Base-by-base conservation (phyloP, 345 rosid genomes). In the Populus nigra region DNA sequence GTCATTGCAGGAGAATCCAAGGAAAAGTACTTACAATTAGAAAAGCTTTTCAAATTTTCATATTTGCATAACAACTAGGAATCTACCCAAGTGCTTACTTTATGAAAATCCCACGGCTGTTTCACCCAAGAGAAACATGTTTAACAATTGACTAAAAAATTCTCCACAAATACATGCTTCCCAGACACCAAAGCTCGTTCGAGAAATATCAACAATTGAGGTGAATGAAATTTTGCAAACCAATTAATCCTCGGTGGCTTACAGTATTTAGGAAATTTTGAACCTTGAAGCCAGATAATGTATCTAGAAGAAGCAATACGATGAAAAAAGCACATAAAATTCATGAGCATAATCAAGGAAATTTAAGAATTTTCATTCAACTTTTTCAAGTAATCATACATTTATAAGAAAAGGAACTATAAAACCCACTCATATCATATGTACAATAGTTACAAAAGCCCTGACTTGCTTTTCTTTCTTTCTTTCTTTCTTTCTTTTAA, bases 341-440 rank as follows among this genome's bases (percentile, higher is more conserved):
- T 20, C 47, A 23, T 8, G 1, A 70, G 72, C 35, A 76, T 59
- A 23, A 59, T 71, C 72, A 80, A 70, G 27, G 7, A 35, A 47
- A 77, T 67, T 67, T 18, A 45, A 31, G 16, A 59, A 41, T 82
- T 78, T 74, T 78, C 76, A 82, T 78, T 82, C 77, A 81, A 73
- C 31, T 29, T 68, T 43, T 59, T 57, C 80, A 27, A 22, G 38
- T 68, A 71, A 39, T 47, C 69, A 79, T 68, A 75, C 73, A 71
- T 36, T 13, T 18, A 63, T 25, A 33, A 77, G 20, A 25, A 36
- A 18, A 57, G 10, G 23, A 73, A 22, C 63, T 41, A 17, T 27
- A 8, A 69, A 61, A 18, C 8, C 23, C 65, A 49, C 71, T 62
- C 81, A 73, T 35, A 49, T 8, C 41, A 73, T 61, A 68, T 68